These are phyloP conservation scores for Rubus idaeus DNA, from an alignment of 306 rosid species.

Conservation along the genomic window DNA sequence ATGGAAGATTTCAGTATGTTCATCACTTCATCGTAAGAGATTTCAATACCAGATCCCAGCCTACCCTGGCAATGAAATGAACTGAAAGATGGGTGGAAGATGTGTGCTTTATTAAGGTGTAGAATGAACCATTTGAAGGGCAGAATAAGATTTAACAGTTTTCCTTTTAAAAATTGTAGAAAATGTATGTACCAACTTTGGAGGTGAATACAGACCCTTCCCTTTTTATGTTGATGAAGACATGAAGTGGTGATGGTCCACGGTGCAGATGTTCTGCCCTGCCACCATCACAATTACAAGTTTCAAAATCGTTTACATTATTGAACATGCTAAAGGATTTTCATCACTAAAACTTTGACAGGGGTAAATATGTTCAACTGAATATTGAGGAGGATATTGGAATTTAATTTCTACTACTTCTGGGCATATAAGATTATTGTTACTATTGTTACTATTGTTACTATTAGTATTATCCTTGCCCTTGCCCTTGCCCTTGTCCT, in stretches of 20 bases:
- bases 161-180: neutral
- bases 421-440: neutral
- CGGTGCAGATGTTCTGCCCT: neutral
- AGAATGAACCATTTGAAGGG: no score
- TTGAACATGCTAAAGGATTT: slow-evolving; percentile 62
- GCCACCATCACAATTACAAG: neutral
- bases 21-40: no score
- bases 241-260: neutral
- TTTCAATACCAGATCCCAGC: no score
- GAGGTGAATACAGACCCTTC: neutral
- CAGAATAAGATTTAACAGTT: no score
- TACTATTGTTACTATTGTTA: neutral
- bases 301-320: slow-evolving; percentile 41
- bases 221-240: neutral
- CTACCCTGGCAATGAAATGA: no score
- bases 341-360: slow-evolving; percentile 68
- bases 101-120: no score
- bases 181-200: neutral
- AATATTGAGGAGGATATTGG: slow-evolving; percentile 59
- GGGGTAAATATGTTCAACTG: slow-evolving; percentile 42
- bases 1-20: neutral
- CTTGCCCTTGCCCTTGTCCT: neutral
- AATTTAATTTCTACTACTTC: slow-evolving; percentile 10
- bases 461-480: neutral
- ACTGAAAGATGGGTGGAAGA: no score